phyloP scores from a whole-genome alignment of 768 basidiomycete genomes.

The Leccinum arenicola region DNA sequence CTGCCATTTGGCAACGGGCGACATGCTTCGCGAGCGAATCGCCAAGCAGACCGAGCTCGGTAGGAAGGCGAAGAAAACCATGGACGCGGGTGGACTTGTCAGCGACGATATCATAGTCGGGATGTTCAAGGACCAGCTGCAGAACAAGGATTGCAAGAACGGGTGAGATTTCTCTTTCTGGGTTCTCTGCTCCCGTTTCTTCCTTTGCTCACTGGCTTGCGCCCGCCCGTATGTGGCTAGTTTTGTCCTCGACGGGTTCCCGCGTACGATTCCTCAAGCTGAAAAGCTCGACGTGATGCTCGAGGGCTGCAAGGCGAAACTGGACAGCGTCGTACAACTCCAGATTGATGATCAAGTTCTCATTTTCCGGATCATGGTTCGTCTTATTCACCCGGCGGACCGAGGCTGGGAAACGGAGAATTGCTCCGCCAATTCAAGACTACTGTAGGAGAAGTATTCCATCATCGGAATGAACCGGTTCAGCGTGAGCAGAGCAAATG shows the following conservation, averaged over 20 bases:
- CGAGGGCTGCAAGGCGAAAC: constrained; percentile 71
- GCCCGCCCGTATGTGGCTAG: constrained; percentile 38
- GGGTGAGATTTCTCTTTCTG: constrained; percentile 60
- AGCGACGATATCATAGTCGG: constrained; percentile 95
- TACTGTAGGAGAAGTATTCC: too few species aligned
- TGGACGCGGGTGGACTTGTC: constrained; percentile 95
- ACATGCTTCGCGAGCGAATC: constrained; percentile 97
- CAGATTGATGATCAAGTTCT: constrained; percentile 94
- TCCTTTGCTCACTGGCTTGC: not conserved
- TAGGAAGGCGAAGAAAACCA: constrained; percentile 94
- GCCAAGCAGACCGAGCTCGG: constrained; percentile 83
- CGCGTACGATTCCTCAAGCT: constrained; percentile 94
- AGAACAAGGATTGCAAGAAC: constrained; percentile 91
- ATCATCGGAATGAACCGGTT: too few species aligned
- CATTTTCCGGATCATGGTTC: constrained; percentile 96
- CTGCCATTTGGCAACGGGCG: constrained; percentile 97
- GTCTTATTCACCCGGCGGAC: constrained; percentile 44
- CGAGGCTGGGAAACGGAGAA: too few species aligned
- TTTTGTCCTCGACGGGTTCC: constrained; percentile 99
- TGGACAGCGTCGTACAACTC: constrained; percentile 91
- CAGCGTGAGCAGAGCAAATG: too few species aligned
- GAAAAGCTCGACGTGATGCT: constrained; percentile 96
- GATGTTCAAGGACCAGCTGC: constrained; percentile 95
- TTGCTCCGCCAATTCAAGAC: too few species aligned
- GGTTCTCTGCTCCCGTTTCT: not conserved